phyloP scores from a whole-genome alignment of 139 green algal genomes.

The Coccomyxa sp. region DNA sequence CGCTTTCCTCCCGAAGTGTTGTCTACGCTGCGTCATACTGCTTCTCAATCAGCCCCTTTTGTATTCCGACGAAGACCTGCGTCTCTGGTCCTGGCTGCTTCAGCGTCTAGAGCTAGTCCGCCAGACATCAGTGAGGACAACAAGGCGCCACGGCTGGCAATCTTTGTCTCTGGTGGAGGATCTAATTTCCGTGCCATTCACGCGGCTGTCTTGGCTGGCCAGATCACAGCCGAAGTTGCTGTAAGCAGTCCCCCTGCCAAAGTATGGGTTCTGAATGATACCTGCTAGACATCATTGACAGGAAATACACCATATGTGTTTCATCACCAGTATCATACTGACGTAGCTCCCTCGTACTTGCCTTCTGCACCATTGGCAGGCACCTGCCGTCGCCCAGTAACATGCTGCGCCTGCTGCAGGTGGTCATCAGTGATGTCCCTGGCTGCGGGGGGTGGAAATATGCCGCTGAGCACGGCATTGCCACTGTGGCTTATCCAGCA shows the following conservation, averaged over 20 bases:
- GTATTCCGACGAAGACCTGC: too few relatives aligned
- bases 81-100: too few relatives aligned
- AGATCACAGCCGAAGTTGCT: slow-evolving; percentile 55
- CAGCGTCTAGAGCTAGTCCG: too few relatives aligned
- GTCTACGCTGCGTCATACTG: too few relatives aligned
- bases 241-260: slow-evolving; percentile 30
- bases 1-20: too few relatives aligned
- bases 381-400: not conserved
- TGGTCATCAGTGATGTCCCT: slow-evolving; percentile 76
- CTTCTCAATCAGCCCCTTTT: too few relatives aligned
- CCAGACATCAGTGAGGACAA: too few relatives aligned
- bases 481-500: slow-evolving; percentile 65
- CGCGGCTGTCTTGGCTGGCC: slow-evolving; percentile 49
- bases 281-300: not conserved
- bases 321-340: not conserved
- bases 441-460: slow-evolving; percentile 76
- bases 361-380: not conserved
- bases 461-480: slow-evolving; percentile 68
- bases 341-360: too few relatives aligned
- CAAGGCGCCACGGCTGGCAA: slow-evolving; percentile 53
- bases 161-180: slow-evolving; percentile 91
- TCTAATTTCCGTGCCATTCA: slow-evolving; percentile 90
- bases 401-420: slow-evolving; percentile 15
- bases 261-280: not conserved
- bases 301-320: not conserved